These are phyloP conservation scores for Fusarium hainanense DNA, from an alignment of 2,329 filamentous ascomycete species.

Conservation along the genomic window DNA sequence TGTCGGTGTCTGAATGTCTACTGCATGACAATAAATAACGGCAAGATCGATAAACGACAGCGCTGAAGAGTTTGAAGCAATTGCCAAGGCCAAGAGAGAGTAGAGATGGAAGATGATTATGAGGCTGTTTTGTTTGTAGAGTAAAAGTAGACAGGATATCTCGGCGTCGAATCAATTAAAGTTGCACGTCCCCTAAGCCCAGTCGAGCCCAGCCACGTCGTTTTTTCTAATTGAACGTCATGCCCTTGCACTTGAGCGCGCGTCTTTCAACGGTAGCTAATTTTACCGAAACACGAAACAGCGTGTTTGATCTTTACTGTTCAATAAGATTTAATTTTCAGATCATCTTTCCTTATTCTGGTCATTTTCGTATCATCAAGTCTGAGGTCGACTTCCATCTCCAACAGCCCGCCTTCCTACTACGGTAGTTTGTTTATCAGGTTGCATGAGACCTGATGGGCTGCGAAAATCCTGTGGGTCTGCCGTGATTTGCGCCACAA, in stretches of 20 bases:
- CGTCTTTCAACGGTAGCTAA: constrained; percentile 6
- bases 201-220: constrained; percentile 25
- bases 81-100: background rate
- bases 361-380: background rate
- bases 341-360: background rate
- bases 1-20: background rate
- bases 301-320: background rate
- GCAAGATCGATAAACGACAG: background rate
- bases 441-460: background rate
- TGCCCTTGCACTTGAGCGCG: constrained; percentile 13
- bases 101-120: background rate
- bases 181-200: constrained; percentile 20
- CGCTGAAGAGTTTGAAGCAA: background rate
- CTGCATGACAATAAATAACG: constrained; percentile 8
- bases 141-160: constrained; percentile 6
- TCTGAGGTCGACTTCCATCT: background rate
- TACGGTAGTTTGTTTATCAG: background rate
- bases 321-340: background rate
- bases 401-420: constrained; percentile 1
- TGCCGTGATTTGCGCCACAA: background rate
- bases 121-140: constrained; percentile 13
- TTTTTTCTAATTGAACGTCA: constrained; percentile 20
- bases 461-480: background rate
- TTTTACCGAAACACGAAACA: background rate
- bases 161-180: constrained; percentile 17